A percentile compares a stretch with the other conserved stretches of the same genome.
Conservation (phyloP, 1,284 basidiomycete genomes). For the Rhizoctonia solani region DNA sequence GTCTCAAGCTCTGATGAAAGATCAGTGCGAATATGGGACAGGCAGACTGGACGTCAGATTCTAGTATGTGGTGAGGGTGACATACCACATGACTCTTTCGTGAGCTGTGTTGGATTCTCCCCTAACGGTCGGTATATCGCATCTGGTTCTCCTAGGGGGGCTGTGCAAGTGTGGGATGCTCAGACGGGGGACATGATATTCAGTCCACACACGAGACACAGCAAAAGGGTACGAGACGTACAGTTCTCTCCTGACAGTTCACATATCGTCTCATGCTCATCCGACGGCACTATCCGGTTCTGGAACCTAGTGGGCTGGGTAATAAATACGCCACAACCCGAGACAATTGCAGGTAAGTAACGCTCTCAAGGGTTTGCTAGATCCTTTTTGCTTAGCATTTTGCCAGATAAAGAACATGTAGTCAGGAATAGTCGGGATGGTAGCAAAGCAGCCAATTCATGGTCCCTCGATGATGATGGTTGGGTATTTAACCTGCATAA, state of each 20-base stretch:
- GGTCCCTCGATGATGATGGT: neutral
- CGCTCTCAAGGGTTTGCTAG: neutral
- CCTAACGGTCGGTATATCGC: too few species aligned
- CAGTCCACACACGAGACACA: neutral
- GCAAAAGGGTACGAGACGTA: neutral
- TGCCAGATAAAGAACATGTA: neutral
- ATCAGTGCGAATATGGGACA: too few species aligned
- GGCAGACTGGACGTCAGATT: too few species aligned
- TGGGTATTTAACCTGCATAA: neutral
- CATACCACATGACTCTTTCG: too few species aligned
- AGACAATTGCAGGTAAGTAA: too few species aligned
- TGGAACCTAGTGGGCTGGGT: slow-evolving; percentile 14
- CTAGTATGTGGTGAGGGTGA: too few species aligned
- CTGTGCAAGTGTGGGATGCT: neutral
- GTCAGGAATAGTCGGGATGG: neutral
- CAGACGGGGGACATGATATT: neutral
- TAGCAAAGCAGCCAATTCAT: neutral
- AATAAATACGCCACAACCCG: neutral
- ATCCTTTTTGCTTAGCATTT: neutral
- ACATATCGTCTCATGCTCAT: neutral
- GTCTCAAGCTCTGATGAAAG: neutral
- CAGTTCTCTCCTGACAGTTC: neutral
- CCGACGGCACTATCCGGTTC: neutral
- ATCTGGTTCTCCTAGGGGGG: too few species aligned
- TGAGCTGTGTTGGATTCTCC: too few species aligned